phyloP scores from a whole-genome alignment of 164 flowering plant genomes.

The Annona cherimola region DNA sequence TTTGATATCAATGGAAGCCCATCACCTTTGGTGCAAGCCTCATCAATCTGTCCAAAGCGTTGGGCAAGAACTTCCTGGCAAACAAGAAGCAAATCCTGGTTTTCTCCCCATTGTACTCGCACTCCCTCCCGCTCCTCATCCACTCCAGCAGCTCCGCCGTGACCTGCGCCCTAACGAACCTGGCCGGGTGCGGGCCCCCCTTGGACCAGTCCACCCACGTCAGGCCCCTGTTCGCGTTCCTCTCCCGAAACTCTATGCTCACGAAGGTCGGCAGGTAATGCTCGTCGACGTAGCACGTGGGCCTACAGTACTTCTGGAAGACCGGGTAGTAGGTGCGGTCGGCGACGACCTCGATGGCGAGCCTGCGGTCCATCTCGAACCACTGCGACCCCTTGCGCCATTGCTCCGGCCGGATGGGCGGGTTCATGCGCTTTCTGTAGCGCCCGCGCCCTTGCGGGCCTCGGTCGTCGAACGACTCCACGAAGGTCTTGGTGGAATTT shows the following conservation, averaged over 20 bases:
- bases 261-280: constrained; percentile 71
- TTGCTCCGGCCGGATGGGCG: constrained; percentile 26
- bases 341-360: constrained; percentile 44
- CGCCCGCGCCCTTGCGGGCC: constrained; percentile 59
- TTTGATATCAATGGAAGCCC: constrained; percentile 28
- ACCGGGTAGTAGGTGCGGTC: constrained; percentile 36
- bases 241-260: constrained; percentile 26
- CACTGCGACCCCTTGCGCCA: constrained; percentile 83
- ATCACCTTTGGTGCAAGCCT: constrained; percentile 47
- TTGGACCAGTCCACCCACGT: constrained; percentile 72
- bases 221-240: constrained; percentile 45
- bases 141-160: constrained; percentile 40
- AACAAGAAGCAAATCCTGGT: constrained; percentile 53
- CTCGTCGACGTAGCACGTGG: constrained; percentile 33
- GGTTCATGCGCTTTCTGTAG: constrained; percentile 39
- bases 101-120: constrained; percentile 41
- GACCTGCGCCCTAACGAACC: constrained; percentile 32
- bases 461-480: constrained; percentile 39
- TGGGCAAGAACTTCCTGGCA: constrained; percentile 64
- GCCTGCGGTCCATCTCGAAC: constrained; percentile 51
- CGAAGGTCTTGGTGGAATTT: constrained; percentile 36
- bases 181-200: constrained; percentile 60
- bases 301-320: constrained; percentile 24
- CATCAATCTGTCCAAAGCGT: constrained; percentile 46
- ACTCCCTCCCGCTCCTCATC: constrained; percentile 36